Evolutionary conservation across 805 yeast genomes (phyloP), one percentile per base, ranked within the genome.

Genomic region (Myxozyma sirexii): DNA sequence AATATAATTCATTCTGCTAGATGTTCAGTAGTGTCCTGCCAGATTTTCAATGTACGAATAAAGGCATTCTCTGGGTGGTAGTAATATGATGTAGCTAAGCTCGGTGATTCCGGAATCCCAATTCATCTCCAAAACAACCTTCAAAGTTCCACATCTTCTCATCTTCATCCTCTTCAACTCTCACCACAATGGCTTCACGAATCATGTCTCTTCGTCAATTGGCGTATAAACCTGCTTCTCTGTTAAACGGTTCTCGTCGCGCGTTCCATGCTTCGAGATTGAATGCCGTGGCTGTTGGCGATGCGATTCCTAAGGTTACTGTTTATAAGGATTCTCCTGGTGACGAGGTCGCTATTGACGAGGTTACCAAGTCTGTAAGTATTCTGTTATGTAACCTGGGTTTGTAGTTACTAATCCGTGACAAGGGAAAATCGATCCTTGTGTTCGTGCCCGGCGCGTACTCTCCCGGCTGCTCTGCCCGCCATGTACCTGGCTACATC

Each of bases 371-470:
- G 19, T 13, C 41, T n/a, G 63, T 60, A 41, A 17, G 55, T 35
- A 5, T n/a, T n/a, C 21, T 24, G 12, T 42, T 43, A n/a, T n/a
- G n/a, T n/a, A n/a, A n/a, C n/a, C n/a, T n/a, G n/a, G n/a, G n/a
- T 12, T 15, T 13, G 19, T 17, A 23, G 7, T 31, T 31, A 12
- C 35, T 31, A 15, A 2, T 5, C 3, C 19, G 24, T 29, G 37
- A 29, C 21, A 21, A 62, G 59, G 86, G 86, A n/a, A 83, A 79
- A 68, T 76, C 80, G 44, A 67, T 87, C 39, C 74, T 86, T 41
- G 78, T 86, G 21, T 83, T 85, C 60, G 85, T 84, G 35, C 88
- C 88, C 44, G 88, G 94, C 39, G 96, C 96, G 0, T 89, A 84
- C 72, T 85, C 93, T 1, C 89, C 92, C 41, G 90, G 87, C 3